phyloP scores from a whole-genome alignment of 768 basidiomycete species.

The Pulveroboletus sp. region DNA sequence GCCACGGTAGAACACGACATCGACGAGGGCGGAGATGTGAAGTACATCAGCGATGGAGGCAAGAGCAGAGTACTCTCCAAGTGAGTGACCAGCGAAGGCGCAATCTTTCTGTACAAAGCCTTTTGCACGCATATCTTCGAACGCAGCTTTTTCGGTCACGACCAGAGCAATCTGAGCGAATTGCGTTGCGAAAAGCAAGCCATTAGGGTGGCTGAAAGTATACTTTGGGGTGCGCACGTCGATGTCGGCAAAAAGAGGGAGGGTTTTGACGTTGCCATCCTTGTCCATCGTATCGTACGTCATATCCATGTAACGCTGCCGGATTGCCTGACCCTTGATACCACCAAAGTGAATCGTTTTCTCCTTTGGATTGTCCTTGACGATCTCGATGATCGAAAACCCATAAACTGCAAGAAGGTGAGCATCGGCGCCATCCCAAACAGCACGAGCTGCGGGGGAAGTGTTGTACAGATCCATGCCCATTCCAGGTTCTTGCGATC shows the following conservation, averaged over 20 bases:
- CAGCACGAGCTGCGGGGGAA: conserved; percentile 90
- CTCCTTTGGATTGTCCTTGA: conserved; percentile 96
- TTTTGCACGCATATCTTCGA: conserved; percentile 96
- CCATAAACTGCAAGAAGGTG: conserved; percentile 94
- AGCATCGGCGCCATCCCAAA: conserved; percentile 95
- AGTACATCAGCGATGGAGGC: conserved; percentile 97
- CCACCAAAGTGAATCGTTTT: conserved; percentile 99
- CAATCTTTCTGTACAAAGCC: conserved; percentile 91
- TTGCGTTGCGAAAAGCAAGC: conserved; percentile 95
- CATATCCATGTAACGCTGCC: conserved; percentile 99
- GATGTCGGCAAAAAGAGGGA: conserved; percentile 95
- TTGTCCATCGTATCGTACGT: conserved; percentile 96
- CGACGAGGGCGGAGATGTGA: conserved; percentile 90
- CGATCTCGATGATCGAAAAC: conserved; percentile 98
- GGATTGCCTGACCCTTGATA: conserved; percentile 97
- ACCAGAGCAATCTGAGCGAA: conserved; percentile 98
- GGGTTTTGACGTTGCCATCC: conserved; percentile 92
- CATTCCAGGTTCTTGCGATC: conserved; percentile 97
- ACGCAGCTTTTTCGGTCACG: conserved; percentile 96
- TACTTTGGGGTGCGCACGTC: conserved; percentile 91
- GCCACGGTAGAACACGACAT: conserved; percentile 99
- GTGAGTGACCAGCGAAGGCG: conserved; percentile 95
- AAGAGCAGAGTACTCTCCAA: conserved; percentile 97
- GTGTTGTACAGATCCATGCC: conserved; percentile 96
- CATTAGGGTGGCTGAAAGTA: conserved; percentile 96